Evolutionary conservation across 2,329 filamentous ascomycete species (phyloP), one percentile per base, ranked within the genome.

Genomic region (Colletotrichum graminicola): DNA sequence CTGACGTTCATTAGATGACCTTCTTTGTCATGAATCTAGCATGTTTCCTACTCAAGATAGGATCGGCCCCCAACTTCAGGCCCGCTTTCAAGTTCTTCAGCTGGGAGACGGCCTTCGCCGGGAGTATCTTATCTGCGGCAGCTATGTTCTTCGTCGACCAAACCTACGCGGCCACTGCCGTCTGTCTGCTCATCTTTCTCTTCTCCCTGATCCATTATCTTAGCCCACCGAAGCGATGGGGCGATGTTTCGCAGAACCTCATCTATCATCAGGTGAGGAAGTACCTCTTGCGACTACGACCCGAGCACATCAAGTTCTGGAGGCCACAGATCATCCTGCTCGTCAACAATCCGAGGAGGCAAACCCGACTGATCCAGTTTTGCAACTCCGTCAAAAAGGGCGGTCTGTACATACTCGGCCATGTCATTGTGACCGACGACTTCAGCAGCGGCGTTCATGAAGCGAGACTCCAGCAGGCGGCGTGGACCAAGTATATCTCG

Each of bases 261-360:
- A 97, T 97, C 63, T 97, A 97, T 77, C 73, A 89, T 73, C 94
- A 97, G 82, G 94, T 97, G 18, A 89, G 94, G 71, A 97, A 97
- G 76, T 97, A 97, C 77, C 82, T 97, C 39, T 84, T 97, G 39
- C 90, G 94, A n/a, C 84, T 97, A 39, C 91, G 90, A 61, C 93
- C 94, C 45, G 94, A 97, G 76, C 94, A 97, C 78, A 94, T 97
- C 80, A 97, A 97, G 77, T 97, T 97, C 79, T 97, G 94, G 94
- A 88, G 94, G 62, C 94, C 94, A 0, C 94, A 97, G 74, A 95
- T 97, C 54, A 88, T 97, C 59, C 85, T 97, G 0, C 88, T 97
- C 64, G 90, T 96, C 74, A 96, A 95, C 77, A 90, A 96, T 76
- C 92, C 94, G 5, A 88, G 94, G n/a, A 88, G 88, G 7, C 93